Percentiles rank a stretch among this genome's conserved stretches.
phyloP scores from a whole-genome alignment of 208 protist genomes.

The Trypanosomatidae sp. region DNA sequence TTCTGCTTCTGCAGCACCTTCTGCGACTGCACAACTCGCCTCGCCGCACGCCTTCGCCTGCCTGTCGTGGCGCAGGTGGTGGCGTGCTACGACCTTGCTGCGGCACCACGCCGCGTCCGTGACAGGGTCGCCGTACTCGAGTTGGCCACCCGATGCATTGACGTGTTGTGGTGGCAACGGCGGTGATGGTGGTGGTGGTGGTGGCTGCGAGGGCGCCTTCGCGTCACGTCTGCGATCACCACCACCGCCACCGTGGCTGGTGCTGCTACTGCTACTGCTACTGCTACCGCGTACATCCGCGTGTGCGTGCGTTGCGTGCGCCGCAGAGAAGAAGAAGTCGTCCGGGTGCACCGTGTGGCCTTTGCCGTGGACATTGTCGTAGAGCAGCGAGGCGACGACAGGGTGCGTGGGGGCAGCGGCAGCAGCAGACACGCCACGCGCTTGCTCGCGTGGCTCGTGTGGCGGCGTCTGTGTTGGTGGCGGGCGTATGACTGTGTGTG shows the following conservation, averaged over 20 bases:
- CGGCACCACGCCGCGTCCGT: slow-evolving; percentile 3
- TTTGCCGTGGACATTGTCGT: slow-evolving; percentile 6
- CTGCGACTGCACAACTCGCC: background rate
- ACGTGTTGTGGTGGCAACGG: background rate
- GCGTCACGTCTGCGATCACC: too few species aligned
- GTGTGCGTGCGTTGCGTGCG: background rate
- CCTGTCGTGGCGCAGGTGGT: background rate
- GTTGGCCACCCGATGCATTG: background rate
- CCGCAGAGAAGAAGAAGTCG: background rate
- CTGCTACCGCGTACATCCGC: background rate
- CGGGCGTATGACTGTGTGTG: too few species aligned
- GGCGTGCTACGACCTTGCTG: slow-evolving; percentile 2
- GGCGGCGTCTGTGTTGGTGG: too few species aligned
- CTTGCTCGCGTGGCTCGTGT: too few species aligned
- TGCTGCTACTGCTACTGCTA: background rate
- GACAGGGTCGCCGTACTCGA: slow-evolving; percentile 8
- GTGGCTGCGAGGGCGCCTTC: too few species aligned
- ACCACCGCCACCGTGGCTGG: background rate
- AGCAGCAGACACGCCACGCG: too few species aligned
- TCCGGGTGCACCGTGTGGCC: background rate
- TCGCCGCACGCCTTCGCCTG: background rate
- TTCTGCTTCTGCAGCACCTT: background rate
- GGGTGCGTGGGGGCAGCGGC: background rate
- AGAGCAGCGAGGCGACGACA: background rate
- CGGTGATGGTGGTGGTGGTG: background rate